These are phyloP conservation scores for Anethum foeniculum DNA, from an alignment of 140 eudicot genomes.

Conservation along the genomic window DNA sequence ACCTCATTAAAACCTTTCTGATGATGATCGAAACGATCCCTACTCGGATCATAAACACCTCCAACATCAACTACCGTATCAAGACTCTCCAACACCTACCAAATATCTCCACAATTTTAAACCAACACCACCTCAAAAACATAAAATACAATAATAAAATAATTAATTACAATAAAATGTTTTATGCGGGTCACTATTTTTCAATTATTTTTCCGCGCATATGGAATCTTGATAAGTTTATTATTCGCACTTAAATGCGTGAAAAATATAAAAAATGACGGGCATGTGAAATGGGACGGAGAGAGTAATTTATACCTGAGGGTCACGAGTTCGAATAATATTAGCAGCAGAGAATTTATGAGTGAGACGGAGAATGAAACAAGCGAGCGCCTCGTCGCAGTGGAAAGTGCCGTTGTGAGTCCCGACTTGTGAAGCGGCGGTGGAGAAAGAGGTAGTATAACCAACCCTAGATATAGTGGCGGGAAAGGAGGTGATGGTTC, in stretches of 20 bases:
- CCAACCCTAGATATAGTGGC: constrained; percentile 14
- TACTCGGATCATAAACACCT: constrained; percentile 81
- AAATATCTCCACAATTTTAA: not conserved
- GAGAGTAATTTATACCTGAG: constrained; percentile 34
- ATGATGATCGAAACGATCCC: constrained; percentile 83
- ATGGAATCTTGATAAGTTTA: no score
- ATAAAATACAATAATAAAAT: not conserved
- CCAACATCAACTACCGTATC: constrained; percentile 97
- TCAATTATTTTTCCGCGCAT: not conserved
- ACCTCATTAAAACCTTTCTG: constrained; percentile 91
- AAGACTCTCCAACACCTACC: constrained; percentile 69
- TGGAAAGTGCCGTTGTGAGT: constrained; percentile 97
- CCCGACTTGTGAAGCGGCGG: constrained; percentile 42
- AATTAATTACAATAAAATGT: not conserved
- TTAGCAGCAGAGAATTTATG: constrained; percentile 53
- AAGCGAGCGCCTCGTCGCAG: constrained; percentile 95
- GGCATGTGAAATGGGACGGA: not conserved
- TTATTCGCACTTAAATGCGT: not conserved
- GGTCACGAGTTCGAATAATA: constrained; percentile 72
- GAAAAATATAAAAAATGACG: no score
- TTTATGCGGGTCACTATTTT: not conserved
- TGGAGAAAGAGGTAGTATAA: constrained; percentile 18
- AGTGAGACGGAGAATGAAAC: constrained; percentile 94
- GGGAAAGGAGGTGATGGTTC: not conserved
- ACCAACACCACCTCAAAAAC: not conserved